Percentiles rank a stretch among this genome's conserved stretches.
These are phyloP conservation scores for Termitomyces sp. DNA, from an alignment of 768 basidiomycete species.

Conservation along the genomic window DNA sequence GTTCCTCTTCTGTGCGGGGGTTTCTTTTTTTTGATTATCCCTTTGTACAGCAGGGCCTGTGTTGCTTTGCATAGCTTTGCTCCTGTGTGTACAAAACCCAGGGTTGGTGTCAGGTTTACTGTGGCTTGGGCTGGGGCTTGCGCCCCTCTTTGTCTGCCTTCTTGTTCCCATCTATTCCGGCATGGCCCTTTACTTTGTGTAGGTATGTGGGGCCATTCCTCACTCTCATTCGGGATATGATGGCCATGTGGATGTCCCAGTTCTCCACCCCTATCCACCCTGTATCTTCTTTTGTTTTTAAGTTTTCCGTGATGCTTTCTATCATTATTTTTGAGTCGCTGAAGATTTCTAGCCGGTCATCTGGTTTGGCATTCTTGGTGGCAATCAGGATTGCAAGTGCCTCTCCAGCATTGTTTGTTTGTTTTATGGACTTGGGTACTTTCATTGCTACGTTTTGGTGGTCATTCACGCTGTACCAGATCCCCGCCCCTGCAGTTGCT, in stretches of 20 bases:
- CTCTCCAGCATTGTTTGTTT: not conserved
- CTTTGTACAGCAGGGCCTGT: not conserved
- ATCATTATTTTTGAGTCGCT: slow-evolving; percentile 22
- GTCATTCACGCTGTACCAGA: slow-evolving; percentile 14
- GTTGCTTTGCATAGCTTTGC: not conserved
- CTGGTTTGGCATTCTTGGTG: not conserved
- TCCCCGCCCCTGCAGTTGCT: slow-evolving; percentile 13
- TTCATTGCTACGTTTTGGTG: slow-evolving; percentile 9
- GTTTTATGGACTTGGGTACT: slow-evolving; percentile 8
- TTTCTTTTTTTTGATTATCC: not conserved
- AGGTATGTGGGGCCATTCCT: slow-evolving; percentile 13
- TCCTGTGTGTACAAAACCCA: not conserved
- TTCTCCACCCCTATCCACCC: slow-evolving; percentile 22
- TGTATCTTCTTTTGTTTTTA: slow-evolving; percentile 17
- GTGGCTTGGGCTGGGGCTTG: not conserved
- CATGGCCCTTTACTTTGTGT: slow-evolving; percentile 23
- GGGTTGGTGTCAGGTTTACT: not conserved
- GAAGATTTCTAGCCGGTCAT: not conserved
- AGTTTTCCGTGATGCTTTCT: slow-evolving; percentile 17
- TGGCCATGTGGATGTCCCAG: not conserved
- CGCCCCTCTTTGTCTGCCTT: slow-evolving; percentile 16
- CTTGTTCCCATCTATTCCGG: slow-evolving; percentile 16
- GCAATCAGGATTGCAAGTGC: not conserved
- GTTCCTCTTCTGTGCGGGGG: not conserved
- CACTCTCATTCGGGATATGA: slow-evolving; percentile 7